phyloP scores from a whole-genome alignment of 257 asterid species.

The Solanum corneliomulleri region DNA sequence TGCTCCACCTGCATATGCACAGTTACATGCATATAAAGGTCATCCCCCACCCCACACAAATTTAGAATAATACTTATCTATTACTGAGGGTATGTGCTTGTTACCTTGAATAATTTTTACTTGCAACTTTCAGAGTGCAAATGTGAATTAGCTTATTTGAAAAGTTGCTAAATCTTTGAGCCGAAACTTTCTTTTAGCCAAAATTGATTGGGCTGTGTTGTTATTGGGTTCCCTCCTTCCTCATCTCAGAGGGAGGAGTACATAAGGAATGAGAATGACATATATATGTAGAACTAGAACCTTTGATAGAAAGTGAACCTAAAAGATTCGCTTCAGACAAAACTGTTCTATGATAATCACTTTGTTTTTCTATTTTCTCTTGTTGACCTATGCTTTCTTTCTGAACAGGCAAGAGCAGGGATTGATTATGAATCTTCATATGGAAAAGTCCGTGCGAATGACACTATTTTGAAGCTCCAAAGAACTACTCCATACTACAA shows the following conservation, averaged over 20 bases:
- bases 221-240: neutral
- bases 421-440: constrained; percentile 91
- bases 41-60: neutral
- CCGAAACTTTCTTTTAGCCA: neutral
- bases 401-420: constrained; percentile 90
- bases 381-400: neutral
- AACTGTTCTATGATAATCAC: neutral
- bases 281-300: neutral
- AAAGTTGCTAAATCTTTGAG: neutral
- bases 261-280: neutral
- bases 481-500: constrained; percentile 92
- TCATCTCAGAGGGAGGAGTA: neutral
- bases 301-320: neutral
- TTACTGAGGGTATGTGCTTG: neutral
- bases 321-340: neutral
- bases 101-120: neutral
- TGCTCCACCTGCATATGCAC: neutral
- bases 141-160: neutral
- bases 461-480: constrained; percentile 90
- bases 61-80: neutral
- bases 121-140: neutral
- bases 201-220: neutral
- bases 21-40: neutral
- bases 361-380: neutral
- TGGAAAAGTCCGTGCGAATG: constrained; percentile 85